Conservation (phyloP, 2,329 filamentous ascomycete genomes). For the Chrysoporthe deuterocubensis region DNA sequence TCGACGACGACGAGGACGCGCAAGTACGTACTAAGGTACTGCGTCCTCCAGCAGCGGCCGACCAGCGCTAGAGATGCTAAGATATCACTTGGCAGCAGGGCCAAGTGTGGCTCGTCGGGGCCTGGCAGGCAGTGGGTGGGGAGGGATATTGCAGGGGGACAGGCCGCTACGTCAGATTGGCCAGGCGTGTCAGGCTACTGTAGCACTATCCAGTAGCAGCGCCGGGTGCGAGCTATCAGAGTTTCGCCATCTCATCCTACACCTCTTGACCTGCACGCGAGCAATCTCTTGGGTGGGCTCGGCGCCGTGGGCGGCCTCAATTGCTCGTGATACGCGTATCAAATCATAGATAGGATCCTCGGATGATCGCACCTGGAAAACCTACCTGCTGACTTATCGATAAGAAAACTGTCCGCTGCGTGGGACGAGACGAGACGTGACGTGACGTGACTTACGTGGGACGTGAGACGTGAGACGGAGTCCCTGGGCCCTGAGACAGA, state of each 20-base stretch:
- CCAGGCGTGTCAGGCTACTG: not conserved
- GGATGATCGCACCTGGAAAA: not conserved
- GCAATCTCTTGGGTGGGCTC: not conserved
- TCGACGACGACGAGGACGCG: no score
- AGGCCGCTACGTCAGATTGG: not conserved
- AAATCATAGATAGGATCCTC: no score
- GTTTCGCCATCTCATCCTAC: not conserved
- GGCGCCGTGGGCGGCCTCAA: conserved; percentile 1
- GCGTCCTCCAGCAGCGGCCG: no score
- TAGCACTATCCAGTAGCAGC: not conserved
- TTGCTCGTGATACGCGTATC: not conserved
- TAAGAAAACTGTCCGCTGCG: not conserved
- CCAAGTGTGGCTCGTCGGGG: not conserved
- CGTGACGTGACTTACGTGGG: no score
- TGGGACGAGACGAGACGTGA: not conserved
- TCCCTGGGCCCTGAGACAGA: no score
- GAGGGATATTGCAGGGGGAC: no score
- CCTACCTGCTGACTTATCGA: not conserved
- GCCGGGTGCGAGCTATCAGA: not conserved
- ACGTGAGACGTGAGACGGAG: no score
- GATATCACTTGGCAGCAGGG: no score
- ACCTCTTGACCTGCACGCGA: not conserved
- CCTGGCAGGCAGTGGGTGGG: no score
- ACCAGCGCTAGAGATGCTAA: no score
- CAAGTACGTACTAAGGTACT: no score